These are phyloP conservation scores for Tremella yokohamensis DNA, from an alignment of 768 basidiomycete genomes.

Conservation along the genomic window DNA sequence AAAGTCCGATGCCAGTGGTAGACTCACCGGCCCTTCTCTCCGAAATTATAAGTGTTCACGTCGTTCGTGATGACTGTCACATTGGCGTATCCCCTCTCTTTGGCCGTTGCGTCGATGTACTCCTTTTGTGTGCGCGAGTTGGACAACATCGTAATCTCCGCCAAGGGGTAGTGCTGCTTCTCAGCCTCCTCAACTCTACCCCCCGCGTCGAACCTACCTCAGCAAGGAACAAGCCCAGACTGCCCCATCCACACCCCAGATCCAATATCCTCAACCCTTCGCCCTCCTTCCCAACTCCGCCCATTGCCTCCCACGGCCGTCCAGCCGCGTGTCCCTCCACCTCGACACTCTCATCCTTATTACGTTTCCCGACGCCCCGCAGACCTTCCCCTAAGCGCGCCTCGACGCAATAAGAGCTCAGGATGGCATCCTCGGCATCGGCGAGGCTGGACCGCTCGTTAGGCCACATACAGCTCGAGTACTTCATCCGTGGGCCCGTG, in stretches of 20 bases:
- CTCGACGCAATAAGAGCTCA: conserved; percentile 66
- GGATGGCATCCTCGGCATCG: conserved; percentile 64
- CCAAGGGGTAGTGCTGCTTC: conserved; percentile 63
- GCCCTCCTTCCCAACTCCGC: conserved; percentile 36
- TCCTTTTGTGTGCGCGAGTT: conserved; percentile 67
- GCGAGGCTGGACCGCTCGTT: conserved; percentile 59
- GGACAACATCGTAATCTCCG: conserved; percentile 62
- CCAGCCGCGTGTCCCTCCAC: conserved; percentile 9
- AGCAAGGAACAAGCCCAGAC: conserved; percentile 64
- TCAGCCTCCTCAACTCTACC: conserved; percentile 3
- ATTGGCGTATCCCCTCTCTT: conserved; percentile 58
- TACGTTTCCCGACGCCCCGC: conserved; percentile 26
- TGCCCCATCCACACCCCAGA: conserved; percentile 75
- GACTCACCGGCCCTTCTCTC: conserved; percentile 54
- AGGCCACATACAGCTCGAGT: conserved; percentile 65
- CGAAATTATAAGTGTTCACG: conserved; percentile 64
- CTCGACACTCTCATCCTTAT: conserved; percentile 7
- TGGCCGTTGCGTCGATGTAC: conserved; percentile 60
- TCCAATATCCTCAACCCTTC: conserved; percentile 66
- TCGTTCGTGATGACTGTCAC: conserved; percentile 67
- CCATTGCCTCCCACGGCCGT: background rate
- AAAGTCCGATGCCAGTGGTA: background rate
- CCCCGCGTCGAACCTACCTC: conserved; percentile 52
- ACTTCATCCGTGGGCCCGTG: conserved; percentile 65
- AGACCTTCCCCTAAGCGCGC: conserved; percentile 56